Evolutionary conservation across 306 rosid genomes (phyloP).

Genomic region (Phaseolus lunatus): DNA sequence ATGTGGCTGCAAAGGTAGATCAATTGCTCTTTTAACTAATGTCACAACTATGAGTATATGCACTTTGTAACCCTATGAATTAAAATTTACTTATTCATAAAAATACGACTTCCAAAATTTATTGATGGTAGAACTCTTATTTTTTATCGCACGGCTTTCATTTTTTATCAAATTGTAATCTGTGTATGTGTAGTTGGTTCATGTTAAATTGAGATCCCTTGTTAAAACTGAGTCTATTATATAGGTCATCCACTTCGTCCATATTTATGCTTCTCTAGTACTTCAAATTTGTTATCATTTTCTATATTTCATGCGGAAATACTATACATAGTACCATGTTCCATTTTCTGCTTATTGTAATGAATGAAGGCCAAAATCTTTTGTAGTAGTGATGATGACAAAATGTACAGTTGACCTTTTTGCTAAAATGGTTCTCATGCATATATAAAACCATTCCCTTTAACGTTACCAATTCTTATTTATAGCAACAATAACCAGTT

Average conservation of each 20-base stretch:
- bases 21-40: conserved; percentile 10
- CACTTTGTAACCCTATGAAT: conserved; percentile 8
- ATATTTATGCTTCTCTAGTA: conserved; percentile 5
- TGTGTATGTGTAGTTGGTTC: not conserved
- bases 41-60: conserved; percentile 27
- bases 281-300: conserved; percentile 14
- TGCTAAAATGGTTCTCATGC: conserved; percentile 21
- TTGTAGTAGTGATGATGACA: conserved; percentile 32
- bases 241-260: not conserved
- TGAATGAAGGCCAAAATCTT: conserved; percentile 16
- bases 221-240: not conserved
- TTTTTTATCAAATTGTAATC: conserved; percentile 23
- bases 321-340: not conserved
- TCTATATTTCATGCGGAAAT: conserved; percentile 10
- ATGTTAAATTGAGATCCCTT: conserved; percentile 8
- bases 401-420: conserved; percentile 10
- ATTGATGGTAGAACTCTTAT: conserved; percentile 9
- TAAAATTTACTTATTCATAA: conserved; percentile 16
- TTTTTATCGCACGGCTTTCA: conserved; percentile 19
- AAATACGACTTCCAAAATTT: conserved; percentile 22
- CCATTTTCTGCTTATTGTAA: conserved; percentile 30
- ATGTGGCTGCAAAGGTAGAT: conserved; percentile 93
- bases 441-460: conserved; percentile 11
- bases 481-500: conserved; percentile 39
- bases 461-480: conserved; percentile 40